Base-by-base conservation (phyloP, 2,329 filamentous ascomycete species). In the Beauveria australis region DNA sequence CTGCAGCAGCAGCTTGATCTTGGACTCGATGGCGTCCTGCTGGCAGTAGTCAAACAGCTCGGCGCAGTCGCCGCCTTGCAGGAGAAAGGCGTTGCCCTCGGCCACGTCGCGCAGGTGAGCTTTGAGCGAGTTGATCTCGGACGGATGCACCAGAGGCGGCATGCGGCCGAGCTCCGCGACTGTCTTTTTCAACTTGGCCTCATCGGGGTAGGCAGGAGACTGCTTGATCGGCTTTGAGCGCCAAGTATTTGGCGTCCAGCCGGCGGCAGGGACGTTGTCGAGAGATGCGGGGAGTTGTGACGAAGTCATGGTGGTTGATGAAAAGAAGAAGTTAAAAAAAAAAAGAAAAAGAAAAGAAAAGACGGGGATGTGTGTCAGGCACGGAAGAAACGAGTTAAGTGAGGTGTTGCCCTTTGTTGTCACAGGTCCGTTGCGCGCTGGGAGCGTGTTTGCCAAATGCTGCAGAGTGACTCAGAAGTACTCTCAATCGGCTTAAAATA, bases 11-110 rank as follows among this genome's bases (percentile, higher is more conserved):
- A 99, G 84, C 77, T 97, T 97, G 74, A 97, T 91, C 80, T 97
- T 99, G 64, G 91, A 89, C 76, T 97, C 92, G 67, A 99, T 97
- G 65, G 89, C 89, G 16, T 84, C 83, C 72, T 92, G 88, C 68
- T 89, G 87, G 75, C 94, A 99, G 79, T 99, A 99, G 74, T 94
- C 91, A 70, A 99, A 99, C 10, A 97, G 83, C 78, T 99, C 94
- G 18, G 94, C 94, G 71, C 94, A 99, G 76, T 99, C 94, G 64
- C 93, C 94, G 63, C 94, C 94, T 77, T 99, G 94, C 4, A 99
- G 84, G 10, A 99, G 81, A 73, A 99, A 97, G 14, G 93, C 91
- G 66, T 93, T 92, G 40, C 94, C 94, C 41, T 89, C 79, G 5
- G 94, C 94, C 6, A 96, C 94, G 76, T 96, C 91, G 62, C 85